Base-by-base conservation (phyloP, 257 asterid genomes). In the Vinca minor region DNA sequence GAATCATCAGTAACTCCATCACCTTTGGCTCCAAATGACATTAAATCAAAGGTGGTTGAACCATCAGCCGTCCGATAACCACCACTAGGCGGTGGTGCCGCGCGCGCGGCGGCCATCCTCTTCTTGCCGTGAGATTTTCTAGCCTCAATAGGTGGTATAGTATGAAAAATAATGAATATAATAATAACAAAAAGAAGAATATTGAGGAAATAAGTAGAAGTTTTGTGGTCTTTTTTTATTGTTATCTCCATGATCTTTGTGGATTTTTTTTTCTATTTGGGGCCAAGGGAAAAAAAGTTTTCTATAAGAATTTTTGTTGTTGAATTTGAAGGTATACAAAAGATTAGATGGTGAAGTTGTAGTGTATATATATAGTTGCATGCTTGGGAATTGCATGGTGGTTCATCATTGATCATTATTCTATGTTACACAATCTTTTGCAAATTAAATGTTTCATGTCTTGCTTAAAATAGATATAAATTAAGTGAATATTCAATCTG, bases 1-100 rank as follows among this genome's bases (percentile, higher is more conserved):
- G 95, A 79, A 70, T 89, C 96, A 66, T 86, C 93, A 10, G 90
- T 68, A 69, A 77, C 72, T 26, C 93, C 91, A 47, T 88, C 74
- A 7, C 87, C 95, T 76, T 70, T 82, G 9, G 96, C 96, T 55
- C 96, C 93, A 52, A 84, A 88, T 20, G 84, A 74, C 32, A 81
- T 32, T n/a, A 88, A 64, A 76, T 71, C 74, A 69, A 83, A 86
- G 31, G 68, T 69, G 34, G 57, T 32, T 14, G 80, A 64, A 20
- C 65, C 66, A 28, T 12, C 4, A 13, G 48, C 34, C 10, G 76
- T n/a, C n/a, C n/a, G 75, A 54, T 49, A 56, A 7, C 48, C 4
- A 32, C 72, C 66, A 65, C n/a, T 48, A 41, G 64, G 42, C 14
- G 56, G 45, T 48, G 49, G 29, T 8, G 62, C 31, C 12, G 46